Conservation (phyloP, 2,329 filamentous ascomycete genomes). For the Ophiostoma sp. region DNA sequence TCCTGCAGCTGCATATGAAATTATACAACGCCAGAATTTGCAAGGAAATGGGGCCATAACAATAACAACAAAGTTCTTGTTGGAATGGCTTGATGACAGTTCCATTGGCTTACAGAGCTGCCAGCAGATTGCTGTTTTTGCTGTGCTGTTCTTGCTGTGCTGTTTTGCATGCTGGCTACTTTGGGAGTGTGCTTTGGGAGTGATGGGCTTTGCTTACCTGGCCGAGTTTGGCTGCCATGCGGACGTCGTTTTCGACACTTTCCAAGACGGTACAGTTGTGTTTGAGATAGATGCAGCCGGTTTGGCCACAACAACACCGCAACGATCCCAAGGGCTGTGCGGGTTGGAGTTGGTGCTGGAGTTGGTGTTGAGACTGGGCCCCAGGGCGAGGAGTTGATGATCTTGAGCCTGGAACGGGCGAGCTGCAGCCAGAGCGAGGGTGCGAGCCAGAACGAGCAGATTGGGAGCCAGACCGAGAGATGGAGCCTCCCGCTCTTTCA, state of each 20-base stretch:
- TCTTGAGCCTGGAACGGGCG: conserved; percentile 6
- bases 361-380: background rate
- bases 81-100: background rate
- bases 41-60: conserved; percentile 17
- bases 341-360: conserved; percentile 27
- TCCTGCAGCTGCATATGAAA: conserved; percentile 5
- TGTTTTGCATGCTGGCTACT: too few relatives aligned
- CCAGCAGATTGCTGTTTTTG: conserved; percentile 6
- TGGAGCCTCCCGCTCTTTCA: conserved; percentile 7
- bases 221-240: conserved; percentile 78
- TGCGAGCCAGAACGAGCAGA: background rate
- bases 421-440: background rate
- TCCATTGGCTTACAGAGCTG: background rate
- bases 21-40: conserved; percentile 26
- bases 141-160: background rate
- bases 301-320: conserved; percentile 79
- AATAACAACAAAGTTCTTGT: background rate
- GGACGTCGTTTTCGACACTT: conserved; percentile 80
- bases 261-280: conserved; percentile 75
- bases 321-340: conserved; percentile 35
- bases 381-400: conserved; percentile 9
- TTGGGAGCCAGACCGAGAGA: background rate
- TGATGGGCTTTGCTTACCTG: conserved; percentile 60
- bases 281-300: conserved; percentile 72
- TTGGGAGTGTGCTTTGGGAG: background rate